Conservation (phyloP, 768 basidiomycete species). For the Infundibulicybe gibba region DNA sequence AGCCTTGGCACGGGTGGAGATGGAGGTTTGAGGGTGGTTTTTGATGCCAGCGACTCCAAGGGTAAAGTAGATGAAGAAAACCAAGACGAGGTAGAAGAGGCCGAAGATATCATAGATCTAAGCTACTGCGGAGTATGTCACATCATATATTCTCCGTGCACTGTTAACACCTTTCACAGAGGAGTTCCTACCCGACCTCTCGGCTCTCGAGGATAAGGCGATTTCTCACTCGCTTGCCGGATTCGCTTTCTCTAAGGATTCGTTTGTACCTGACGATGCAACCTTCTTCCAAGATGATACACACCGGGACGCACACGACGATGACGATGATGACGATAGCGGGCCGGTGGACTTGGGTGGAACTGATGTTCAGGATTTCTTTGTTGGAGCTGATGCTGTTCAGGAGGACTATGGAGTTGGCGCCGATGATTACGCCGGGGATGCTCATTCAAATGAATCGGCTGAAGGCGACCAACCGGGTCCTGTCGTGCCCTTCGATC, state of each 20-base stretch:
- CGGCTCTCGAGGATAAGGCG: conserved; percentile 57
- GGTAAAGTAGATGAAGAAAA: conserved; percentile 69
- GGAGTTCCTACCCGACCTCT: conserved; percentile 72
- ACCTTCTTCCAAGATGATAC: conserved; percentile 58
- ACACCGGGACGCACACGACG: conserved; percentile 34
- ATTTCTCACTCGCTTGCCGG: conserved; percentile 79
- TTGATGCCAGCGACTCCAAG: conserved; percentile 92
- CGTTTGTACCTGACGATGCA: conserved; percentile 58
- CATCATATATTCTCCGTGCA: conserved; percentile 1
- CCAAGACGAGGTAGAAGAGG: conserved; percentile 63
- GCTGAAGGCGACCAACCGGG: conserved; percentile 38
- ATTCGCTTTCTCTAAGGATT: conserved; percentile 79
- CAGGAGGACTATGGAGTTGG: conserved; percentile 24
- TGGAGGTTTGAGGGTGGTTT: conserved; percentile 85
- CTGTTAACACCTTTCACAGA: conserved; percentile 28
- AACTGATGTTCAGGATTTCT: conserved; percentile 59
- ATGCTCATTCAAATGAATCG: conserved; percentile 40
- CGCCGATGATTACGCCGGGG: conserved; percentile 37
- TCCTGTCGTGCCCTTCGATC: conserved; percentile 78
- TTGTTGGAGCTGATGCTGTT: conserved; percentile 50
- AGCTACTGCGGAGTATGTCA: conserved; percentile 55
- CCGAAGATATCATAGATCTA: conserved; percentile 65
- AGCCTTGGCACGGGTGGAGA: conserved; percentile 73
- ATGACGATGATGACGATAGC: conserved; percentile 40
- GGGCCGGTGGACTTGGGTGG: conserved; percentile 37